Percentiles rank a stretch among this genome's conserved stretches.
Conservation (phyloP, 805 yeast species). For the Metschnikowia reukaufii region DNA sequence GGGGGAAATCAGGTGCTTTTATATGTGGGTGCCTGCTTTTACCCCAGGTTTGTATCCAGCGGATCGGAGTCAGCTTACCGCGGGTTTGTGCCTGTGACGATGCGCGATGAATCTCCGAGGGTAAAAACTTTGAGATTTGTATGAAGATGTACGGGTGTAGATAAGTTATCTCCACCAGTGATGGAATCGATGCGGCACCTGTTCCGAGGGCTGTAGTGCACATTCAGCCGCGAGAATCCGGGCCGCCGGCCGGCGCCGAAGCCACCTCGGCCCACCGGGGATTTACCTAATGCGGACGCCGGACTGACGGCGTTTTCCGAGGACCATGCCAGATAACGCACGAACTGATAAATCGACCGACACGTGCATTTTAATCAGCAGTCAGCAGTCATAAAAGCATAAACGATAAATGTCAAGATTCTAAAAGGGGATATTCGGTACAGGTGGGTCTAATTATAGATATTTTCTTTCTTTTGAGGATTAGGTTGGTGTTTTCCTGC, state of each 20-base stretch:
- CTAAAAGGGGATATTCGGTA: too few relatives aligned
- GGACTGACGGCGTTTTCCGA: slow-evolving; percentile 13
- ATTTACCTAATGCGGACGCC: not conserved
- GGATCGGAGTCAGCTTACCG: slow-evolving; percentile 21
- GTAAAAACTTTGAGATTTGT: not conserved
- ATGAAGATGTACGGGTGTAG: slow-evolving; percentile 16
- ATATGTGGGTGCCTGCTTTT: slow-evolving; percentile 10
- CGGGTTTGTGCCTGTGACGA: slow-evolving; percentile 13
- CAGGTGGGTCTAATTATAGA: too few relatives aligned
- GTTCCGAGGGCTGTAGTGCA: slow-evolving; percentile 8
- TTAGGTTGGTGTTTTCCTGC: too few relatives aligned
- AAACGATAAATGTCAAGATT: not conserved
- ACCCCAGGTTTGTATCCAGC: slow-evolving; percentile 20
- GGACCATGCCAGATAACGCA: not conserved
- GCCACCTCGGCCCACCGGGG: slow-evolving; percentile 14
- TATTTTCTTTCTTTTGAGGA: too few relatives aligned
- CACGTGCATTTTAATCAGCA: not conserved
- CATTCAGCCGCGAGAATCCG: not conserved
- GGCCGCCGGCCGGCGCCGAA: slow-evolving; percentile 12
- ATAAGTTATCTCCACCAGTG: slow-evolving; percentile 9
- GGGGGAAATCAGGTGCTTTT: slow-evolving; percentile 7
- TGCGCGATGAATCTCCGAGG: slow-evolving; percentile 5
- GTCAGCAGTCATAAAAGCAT: not conserved
- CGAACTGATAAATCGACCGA: not conserved
- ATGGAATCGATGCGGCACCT: not conserved